Evolutionary conservation across 371 early-diverging fungal genomes (phyloP), one percentile per base, ranked within the genome.

Genomic region (Apophysomyces variabilis): DNA sequence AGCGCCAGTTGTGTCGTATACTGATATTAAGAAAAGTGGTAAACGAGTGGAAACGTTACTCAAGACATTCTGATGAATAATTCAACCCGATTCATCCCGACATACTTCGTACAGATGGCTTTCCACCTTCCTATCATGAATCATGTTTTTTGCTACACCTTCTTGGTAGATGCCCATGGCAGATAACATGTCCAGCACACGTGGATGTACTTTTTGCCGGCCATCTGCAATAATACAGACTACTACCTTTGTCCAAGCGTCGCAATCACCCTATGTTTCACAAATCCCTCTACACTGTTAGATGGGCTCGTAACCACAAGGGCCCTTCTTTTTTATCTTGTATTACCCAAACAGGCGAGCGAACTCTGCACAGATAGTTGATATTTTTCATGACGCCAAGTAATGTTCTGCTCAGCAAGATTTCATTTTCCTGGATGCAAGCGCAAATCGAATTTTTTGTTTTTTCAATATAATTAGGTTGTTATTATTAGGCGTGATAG

Each of bases 141-240:
- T 87, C 5, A 79, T 61, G 64, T 85, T 87, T 66, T 90, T 90
- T 69, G 90, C 90, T 21, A 97, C 85, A 13, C 95, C 96, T 57
- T 96, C 95, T 82, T 96, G 96, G 76, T 92, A 97, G 12, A 89
- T 87, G 5, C 97, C 97, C 84, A 96, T 85, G 63, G 92, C 81
- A 38, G 93, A 94, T 38, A 97, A 83, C 60, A 92, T 87, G 35
- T 89, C 85, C n/a, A 95, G 83, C 1, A 90, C 90, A 18, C 91
- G 88, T 35, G 86, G 85, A 66, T 93, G 84, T 60, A 94, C 84
- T 69, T 90, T 91, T 66, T 78, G 62, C 65, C 92, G 87, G 37
- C 92, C 93, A 65, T 92, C 95, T 5, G 93, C 84, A 37, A 93
- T 91, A 50, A 95, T 89, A 63, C 96, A 96, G 43, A 97, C 90